Evolutionary conservation across 352 stramenopile genomes (phyloP).

Genomic region (Globisporangium apiculatum): DNA sequence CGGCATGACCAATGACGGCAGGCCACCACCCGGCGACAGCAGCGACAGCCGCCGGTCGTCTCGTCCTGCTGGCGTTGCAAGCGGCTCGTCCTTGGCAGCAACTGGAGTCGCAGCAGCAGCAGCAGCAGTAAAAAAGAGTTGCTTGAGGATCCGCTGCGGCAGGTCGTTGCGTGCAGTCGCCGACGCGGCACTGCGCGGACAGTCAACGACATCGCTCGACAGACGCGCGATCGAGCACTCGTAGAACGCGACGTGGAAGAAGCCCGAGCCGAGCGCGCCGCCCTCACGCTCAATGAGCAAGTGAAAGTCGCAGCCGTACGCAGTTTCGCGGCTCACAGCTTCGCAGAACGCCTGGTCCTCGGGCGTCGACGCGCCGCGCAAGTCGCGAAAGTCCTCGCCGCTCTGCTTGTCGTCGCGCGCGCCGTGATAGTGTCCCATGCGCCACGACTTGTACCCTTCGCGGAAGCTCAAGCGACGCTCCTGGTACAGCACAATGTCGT

Average conservation of each 20-base stretch:
- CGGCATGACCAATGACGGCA: constrained; percentile 2
- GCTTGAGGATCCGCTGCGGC: constrained; percentile 37
- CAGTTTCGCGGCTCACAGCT: constrained; percentile 41
- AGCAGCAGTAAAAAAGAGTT: background rate
- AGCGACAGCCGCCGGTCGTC: background rate
- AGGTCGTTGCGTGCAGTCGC: constrained; percentile 18
- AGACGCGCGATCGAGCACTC: constrained; percentile 73
- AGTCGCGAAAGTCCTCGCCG: constrained; percentile 33
- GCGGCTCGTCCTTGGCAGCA: constrained; percentile 7
- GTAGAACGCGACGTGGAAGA: constrained; percentile 86
- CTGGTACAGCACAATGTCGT: constrained; percentile 84
- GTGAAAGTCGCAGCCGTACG: constrained; percentile 68
- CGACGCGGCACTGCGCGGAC: constrained; percentile 16
- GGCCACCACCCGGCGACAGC: constrained; percentile 8
- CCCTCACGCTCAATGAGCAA: constrained; percentile 61
- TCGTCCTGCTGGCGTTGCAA: background rate
- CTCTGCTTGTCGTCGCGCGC: constrained; percentile 67
- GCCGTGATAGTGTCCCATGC: constrained; percentile 73
- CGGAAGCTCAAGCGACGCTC: constrained; percentile 70
- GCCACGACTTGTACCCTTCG: constrained; percentile 82
- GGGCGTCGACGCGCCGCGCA: constrained; percentile 42
- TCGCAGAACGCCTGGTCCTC: constrained; percentile 80
- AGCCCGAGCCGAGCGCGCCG: constrained; percentile 48
- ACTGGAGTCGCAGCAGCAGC: constrained; percentile 9
- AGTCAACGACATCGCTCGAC: constrained; percentile 29